Evolutionary conservation across 495 filamentous ascomycete genomes (phyloP), one percentile per base, ranked within the genome.

Genomic region (Talaromyces nanjingensis): DNA sequence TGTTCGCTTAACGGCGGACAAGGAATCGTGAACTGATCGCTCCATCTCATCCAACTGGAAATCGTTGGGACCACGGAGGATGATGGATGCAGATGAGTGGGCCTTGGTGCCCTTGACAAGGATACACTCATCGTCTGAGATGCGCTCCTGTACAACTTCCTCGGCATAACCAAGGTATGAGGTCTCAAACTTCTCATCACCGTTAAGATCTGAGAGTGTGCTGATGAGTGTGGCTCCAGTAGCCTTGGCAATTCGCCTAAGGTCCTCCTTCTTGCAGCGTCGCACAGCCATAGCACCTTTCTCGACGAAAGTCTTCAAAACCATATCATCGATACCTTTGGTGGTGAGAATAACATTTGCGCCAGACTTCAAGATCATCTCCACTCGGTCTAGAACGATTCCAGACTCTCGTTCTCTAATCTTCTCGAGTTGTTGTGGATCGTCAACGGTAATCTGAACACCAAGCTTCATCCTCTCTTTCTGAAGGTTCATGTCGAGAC

Each of bases 1-100:
- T 22, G 96, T 97, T 53, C 94, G 86, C 87, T 98, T 98, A 64
- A 98, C 90, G 62, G 93, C 96, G 65, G 91, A 97, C 18, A 98
- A 83, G 56, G 93, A 96, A 77, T 98, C 94, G 77, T 98, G 94
- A 42, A 98, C 86, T 5, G 94, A 98, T 64, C 94, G 88, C 82
- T 99, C 94, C 94, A 99, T 99, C 81, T 99, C 94, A 72, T 99
- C 94, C 55, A 99, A 87, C 65, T 89, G 89, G 83, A 89, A 98
- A 77, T 99, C 94, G 77, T 99, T 99, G 67, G 93, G 77, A 56
- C 94, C 94, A 27, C 94, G 91, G 55, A 99, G 89, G 67, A 99
- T 94, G 75, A 99, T 96, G 24, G 96, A 98, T 45, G 94, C 92
- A 3, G 92, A 96, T 1, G 87, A 91, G 77, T 93, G 91, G 24